Percentiles rank a stretch among this genome's conserved stretches.
phyloP scores from a whole-genome alignment of 768 basidiomycete genomes.

The Ramaria sp. region DNA sequence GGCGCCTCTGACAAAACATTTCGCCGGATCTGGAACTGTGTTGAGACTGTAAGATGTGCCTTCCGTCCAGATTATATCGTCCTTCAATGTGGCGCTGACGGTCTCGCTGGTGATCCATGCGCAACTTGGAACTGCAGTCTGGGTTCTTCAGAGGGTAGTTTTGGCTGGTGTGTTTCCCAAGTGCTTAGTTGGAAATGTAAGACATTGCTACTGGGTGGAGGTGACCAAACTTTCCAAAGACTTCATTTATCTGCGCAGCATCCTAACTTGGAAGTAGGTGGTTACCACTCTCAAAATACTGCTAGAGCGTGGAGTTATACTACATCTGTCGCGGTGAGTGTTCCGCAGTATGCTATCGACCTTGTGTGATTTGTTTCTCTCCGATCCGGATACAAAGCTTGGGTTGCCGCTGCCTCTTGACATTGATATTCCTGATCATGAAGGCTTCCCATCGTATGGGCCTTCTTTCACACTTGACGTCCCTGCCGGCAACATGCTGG shows the following conservation, averaged over 20 bases:
- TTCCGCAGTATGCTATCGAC: too few species aligned
- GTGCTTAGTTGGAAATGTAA: slow-evolving; percentile 46
- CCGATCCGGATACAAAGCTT: slow-evolving; percentile 28
- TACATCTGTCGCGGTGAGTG: slow-evolving; percentile 61
- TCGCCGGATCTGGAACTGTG: slow-evolving; percentile 46
- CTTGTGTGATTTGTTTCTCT: too few species aligned
- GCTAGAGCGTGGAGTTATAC: slow-evolving; percentile 82
- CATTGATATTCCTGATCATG: slow-evolving; percentile 66
- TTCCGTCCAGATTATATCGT: slow-evolving; percentile 73
- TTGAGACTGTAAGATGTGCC: slow-evolving; percentile 48
- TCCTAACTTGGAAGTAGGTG: slow-evolving; percentile 38
- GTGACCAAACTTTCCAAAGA: slow-evolving; percentile 21
- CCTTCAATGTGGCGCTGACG: slow-evolving; percentile 86
- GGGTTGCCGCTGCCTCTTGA: slow-evolving; percentile 46
- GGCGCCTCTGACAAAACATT: slow-evolving; percentile 64
- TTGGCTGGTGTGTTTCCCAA: slow-evolving; percentile 57
- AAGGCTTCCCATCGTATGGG: slow-evolving; percentile 57
- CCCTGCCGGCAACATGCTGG: slow-evolving; percentile 58
- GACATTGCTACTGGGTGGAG: slow-evolving; percentile 69
- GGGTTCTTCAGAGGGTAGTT: slow-evolving; percentile 38
- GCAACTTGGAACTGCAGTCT: slow-evolving; percentile 64
- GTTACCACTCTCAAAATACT: slow-evolving; percentile 74
- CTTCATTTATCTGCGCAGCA: slow-evolving; percentile 2
- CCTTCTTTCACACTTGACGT: slow-evolving; percentile 81
- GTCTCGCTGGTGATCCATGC: slow-evolving; percentile 76